Base-by-base conservation (phyloP, 768 basidiomycete genomes). In the Leucogyrophana mollusca region DNA sequence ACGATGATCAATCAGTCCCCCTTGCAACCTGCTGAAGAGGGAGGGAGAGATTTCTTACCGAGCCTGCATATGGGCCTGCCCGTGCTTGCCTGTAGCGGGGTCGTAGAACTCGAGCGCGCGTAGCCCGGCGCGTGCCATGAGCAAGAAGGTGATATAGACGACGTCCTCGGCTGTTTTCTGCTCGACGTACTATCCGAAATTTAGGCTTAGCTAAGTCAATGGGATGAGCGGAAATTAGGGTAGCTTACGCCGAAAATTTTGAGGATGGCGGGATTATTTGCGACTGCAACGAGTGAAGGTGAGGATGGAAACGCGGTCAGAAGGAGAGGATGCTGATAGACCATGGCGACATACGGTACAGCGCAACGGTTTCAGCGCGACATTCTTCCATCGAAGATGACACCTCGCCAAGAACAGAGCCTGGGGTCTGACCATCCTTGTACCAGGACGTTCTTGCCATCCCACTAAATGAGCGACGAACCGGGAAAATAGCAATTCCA, bases 361-460 rank as follows among this genome's bases (percentile, higher is more conserved):
- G 70, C 0, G 87, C 87, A 17, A 91, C 91, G 2, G 88, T 78
- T 68, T 94, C 92, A 8, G 91, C 91, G n/a, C 92, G 82, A 55
- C 91, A 93, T 69, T 94, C 91, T 66, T 94, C 92, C 80, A 93
- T 81, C 1, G 91, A 93, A 0, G 90, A 92, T 3, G 89, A 91
- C 7, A 91, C 87, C 50, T 92, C 87, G 1, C 91, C 91, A 2
- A 94, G 73, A 2, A 92, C 84, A 9, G 89, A 83, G 40, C 81
- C 87, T 32, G 89, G 78, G 0, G 87, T 90, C 64, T 92, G 91
- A 7, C 91, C 91, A 25, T 86, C 78, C 60, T 87, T 87, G 65
- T 94, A 94, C 91, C 91, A 94, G 13, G 87, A 83, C 3, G 79
- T 74, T 45, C 88, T 91, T 43, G 11, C 8, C 16, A 7, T 8